Base-by-base conservation (phyloP, 1,139 yeast species). In the Wickerhamiella pararugosa region DNA sequence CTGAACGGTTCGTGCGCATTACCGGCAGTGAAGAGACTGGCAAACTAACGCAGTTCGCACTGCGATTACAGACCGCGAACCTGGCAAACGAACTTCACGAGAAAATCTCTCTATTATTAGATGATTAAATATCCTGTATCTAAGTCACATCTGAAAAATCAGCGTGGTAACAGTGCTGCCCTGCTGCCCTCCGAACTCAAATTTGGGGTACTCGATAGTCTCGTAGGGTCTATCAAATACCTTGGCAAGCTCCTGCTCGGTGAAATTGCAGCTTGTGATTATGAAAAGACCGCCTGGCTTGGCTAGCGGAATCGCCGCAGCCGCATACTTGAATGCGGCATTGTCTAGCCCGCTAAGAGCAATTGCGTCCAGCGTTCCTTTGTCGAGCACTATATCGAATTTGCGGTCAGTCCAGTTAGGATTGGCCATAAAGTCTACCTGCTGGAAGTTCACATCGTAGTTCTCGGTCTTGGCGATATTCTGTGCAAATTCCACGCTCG, bases 301-400 rank as follows among this genome's bases (percentile, higher is more conserved):
- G 65, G 84, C 64, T 49, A 80, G 54, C 44, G 70, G 66, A 37
- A 63, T 64, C n/a, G 83, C 76, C 38, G 75, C 76, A 0, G 53
- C 51, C 0, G 86, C 75, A 53, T 90, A 90, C 8, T 73, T 65
- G 37, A 79, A 76, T 53, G 71, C 66, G 1, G 82, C 82, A 40
- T 65, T 69, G 25, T 53, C 56, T 32, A 75, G 54, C 36, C 80
- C 84, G 54, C 84, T 81, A 40, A 90, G 67, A 0, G 96, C 96
- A 49, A 92, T 90, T 5, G 99, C 98, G 63, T 90, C 99, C 34
- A 92, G 63, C 0, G 99, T 90, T 7, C 99, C 98, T 57, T 90
- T 90, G 60, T 90, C 99, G 34, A 87, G 63, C 2, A 87, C 71
- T 5, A 90, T 60, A 53, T 87, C 94, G 61, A 73, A 86, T 32